Evolutionary conservation across 345 rosid species (phyloP).

Genomic region (Hibiscus mutabilis): DNA sequence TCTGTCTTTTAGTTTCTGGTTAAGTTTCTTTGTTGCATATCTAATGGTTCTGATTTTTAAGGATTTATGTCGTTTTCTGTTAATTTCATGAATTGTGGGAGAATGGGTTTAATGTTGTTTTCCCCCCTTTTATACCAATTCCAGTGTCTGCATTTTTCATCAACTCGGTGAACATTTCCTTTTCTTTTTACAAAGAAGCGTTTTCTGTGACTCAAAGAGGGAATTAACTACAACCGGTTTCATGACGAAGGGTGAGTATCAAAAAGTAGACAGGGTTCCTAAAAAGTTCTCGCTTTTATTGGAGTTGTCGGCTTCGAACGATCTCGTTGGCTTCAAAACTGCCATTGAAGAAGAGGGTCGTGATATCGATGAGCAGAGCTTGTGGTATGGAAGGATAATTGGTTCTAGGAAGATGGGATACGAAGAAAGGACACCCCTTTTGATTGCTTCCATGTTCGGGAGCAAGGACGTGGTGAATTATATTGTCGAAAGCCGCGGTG

Average conservation of each 20-base stretch:
- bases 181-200: conserved; percentile 13
- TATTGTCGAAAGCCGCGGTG: conserved; percentile 40
- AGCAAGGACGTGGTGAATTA: conserved; percentile 60
- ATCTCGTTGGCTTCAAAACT: conserved; percentile 51
- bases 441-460: conserved; percentile 86
- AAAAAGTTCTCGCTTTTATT: conserved; percentile 46
- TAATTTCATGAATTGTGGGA: background rate
- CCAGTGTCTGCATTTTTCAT: background rate
- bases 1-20: conserved; percentile 7
- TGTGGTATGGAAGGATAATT: conserved; percentile 72
- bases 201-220: conserved; percentile 29
- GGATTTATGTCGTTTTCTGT: conserved; percentile 6
- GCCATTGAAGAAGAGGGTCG: conserved; percentile 47
- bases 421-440: conserved; percentile 76
- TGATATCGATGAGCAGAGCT: conserved; percentile 45
- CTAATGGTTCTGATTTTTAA: conserved; percentile 6
- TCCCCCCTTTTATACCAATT: background rate
- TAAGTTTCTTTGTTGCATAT: conserved; percentile 2
- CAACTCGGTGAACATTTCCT: conserved; percentile 18
- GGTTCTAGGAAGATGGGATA: conserved; percentile 61
- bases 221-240: conserved; percentile 21
- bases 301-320: conserved; percentile 65
- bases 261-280: conserved; percentile 24
- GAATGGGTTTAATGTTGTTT: background rate
- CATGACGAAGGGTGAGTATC: conserved; percentile 30